Base-by-base conservation (phyloP, 106 monocot species). In the Platanthera guangdongensis region DNA sequence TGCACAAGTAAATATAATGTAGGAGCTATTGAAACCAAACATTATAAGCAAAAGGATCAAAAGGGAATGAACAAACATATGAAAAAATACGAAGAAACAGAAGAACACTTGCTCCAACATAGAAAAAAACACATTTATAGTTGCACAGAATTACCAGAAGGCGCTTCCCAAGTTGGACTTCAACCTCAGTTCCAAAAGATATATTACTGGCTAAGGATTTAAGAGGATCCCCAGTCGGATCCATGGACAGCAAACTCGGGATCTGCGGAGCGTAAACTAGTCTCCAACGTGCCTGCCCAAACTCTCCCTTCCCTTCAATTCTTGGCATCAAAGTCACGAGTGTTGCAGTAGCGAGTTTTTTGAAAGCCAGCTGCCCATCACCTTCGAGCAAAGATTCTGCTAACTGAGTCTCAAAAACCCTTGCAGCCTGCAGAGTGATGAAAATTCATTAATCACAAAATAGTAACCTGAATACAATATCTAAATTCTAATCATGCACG, bases 221-320 rank as follows among this genome's bases (percentile, higher is more conserved):
- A 32, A 99, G 89, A 0, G 99, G 99, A 48, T 94, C 99, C 69
- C 82, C 82, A 16, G 94, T 88, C 18, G 99, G 99, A 76, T 99
- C 92, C 9, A 94, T 85, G 78, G 99, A 99, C 12, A 99, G 88
- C 74, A 99, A 80, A 72, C 88, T 99, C 21, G 99, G 92, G 47
- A 99, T 99, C 78, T 94, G 99, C 12, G 99, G 99, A 79, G 99
- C 99, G 84, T 99, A 94, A 2, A 99, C 99, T 47, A 99, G 82
- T 74, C 99, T 87, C 99, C 99, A 99, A 11, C 99, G 80, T 46
- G 99, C 99, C 71, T 99, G 94, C 32, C 99, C 94, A 80, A 99
- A 94, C 79, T 92, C 99, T 48, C 99, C 99, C 67, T 99, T 99
- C 13, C 92, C 90, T 87, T 99, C 99, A 74, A 94, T 99, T 81